Base-by-base conservation (phyloP, 331 rosid genomes). In the Acacia pycnantha region DNA sequence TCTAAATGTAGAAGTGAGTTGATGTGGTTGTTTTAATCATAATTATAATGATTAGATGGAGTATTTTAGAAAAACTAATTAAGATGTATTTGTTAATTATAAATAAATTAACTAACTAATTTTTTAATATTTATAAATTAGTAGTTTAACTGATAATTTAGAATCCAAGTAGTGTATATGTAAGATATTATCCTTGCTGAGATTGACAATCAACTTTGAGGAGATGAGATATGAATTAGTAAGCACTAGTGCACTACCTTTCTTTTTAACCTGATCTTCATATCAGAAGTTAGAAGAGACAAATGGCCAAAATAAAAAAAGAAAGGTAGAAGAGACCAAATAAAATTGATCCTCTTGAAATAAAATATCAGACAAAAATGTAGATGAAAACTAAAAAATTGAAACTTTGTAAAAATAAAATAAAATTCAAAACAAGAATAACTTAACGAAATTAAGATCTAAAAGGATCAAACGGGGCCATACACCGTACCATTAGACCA, bases 401-500 rank as follows among this genome's bases (percentile, higher is more conserved):
- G 56, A 50, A 18, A 43, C 46, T 43, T 43, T 9, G 13, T 37
- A 6, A 0, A 0, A 37, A 37, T 4, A 37, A 37, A 37, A 37
- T 8, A 41, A 41, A 9, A 43, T 9, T 43, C 46, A 9, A 43
- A 43, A 43, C 46, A 43, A 43, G 46, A 43, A 43, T 43, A 43
- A 10, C 13, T 43, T 8, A 10, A 43, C 0, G 8, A 43, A 9
- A 0, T 43, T 0, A 43, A 2, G 12, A 43, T 0, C 3, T 0
- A 43, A 43, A 9, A 9, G 3, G 8, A 43, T 10, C 2, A 9
- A 2, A 10, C 9, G 0, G 0, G 0, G 3, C 46, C 44, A 8
- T 41, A 41, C 0, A 41, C 12, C 11, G 1, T 8, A 41, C 12
- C 11, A 8, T 8, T 41, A 8, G 2, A 8, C 46, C 2, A 43